Evolutionary conservation across 2,329 filamentous ascomycete genomes (phyloP).

Genomic region (Curvularia hawaiiensis): DNA sequence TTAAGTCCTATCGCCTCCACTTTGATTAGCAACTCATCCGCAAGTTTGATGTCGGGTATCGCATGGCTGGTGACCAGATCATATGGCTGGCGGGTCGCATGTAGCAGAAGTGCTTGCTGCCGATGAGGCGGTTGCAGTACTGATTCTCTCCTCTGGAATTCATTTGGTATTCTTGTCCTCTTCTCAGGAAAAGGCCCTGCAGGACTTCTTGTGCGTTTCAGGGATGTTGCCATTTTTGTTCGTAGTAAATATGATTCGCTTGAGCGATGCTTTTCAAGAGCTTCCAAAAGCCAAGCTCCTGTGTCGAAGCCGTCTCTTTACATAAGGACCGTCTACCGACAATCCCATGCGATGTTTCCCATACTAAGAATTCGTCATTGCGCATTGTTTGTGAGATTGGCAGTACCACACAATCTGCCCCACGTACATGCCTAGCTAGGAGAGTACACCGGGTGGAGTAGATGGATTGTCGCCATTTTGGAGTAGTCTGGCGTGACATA

Average conservation of each 20-base stretch:
- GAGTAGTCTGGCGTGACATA: constrained; percentile 27
- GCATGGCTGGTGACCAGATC: constrained; percentile 51
- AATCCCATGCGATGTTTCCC: background rate
- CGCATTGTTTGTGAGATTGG: background rate
- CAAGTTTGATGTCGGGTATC: constrained; percentile 52
- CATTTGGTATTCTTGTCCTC: constrained; percentile 9
- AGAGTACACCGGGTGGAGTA: constrained; percentile 12
- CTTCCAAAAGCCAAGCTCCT: background rate
- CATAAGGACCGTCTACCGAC: background rate
- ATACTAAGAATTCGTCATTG: background rate
- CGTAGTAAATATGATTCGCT: background rate
- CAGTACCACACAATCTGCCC: background rate
- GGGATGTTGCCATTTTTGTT: constrained; percentile 16
- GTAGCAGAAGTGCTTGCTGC: constrained; percentile 58
- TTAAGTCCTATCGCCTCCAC: constrained; percentile 71
- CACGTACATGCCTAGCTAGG: background rate
- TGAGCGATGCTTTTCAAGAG: background rate
- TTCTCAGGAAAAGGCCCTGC: constrained; percentile 7
- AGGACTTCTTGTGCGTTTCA: constrained; percentile 23
- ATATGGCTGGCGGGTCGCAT: constrained; percentile 58
- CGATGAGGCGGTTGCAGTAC: constrained; percentile 16
- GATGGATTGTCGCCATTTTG: constrained; percentile 28
- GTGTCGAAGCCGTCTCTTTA: background rate
- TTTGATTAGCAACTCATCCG: constrained; percentile 66
- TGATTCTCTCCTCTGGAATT: constrained; percentile 17